Conservation (phyloP, 257 asterid species). For the Solanum chiquidenum region DNA sequence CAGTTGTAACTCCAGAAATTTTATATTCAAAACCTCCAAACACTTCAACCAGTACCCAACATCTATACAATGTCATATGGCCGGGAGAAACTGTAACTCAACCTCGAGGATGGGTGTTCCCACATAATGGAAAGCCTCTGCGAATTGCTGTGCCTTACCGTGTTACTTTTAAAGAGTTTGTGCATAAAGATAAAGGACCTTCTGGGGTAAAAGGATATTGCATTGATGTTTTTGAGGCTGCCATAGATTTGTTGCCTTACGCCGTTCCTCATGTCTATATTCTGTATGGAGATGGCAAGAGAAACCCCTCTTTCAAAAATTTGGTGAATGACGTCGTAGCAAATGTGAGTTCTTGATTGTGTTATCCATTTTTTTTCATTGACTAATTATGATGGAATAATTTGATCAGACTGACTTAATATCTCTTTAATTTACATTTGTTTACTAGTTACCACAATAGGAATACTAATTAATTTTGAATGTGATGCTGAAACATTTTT, state of each 20-base stretch:
- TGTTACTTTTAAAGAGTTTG: conserved; percentile 40
- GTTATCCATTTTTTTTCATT: neutral
- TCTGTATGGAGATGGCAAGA: conserved; percentile 55
- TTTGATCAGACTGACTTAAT: neutral
- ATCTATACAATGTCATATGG: conserved; percentile 48
- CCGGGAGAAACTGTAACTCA: conserved; percentile 49
- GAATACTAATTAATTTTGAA: neutral
- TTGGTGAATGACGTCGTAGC: conserved; percentile 35
- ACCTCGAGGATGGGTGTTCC: conserved; percentile 84
- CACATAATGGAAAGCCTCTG: conserved; percentile 54
- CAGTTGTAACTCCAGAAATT: conserved; percentile 39
- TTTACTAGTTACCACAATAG: neutral
- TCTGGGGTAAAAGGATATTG: conserved; percentile 57
- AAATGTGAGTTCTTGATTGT: conserved; percentile 29
- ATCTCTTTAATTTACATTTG: neutral
- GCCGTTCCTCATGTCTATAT: conserved; percentile 55
- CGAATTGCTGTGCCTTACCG: conserved; percentile 54
- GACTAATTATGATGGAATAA: neutral
- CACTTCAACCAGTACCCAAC: conserved; percentile 22
- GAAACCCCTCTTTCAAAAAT: conserved; percentile 45
- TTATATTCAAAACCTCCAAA: conserved; percentile 30
- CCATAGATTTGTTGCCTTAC: conserved; percentile 48
- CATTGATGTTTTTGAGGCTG: conserved; percentile 78
- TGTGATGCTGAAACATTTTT: neutral
- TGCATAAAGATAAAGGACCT: conserved; percentile 51